Percentiles rank a stretch among this genome's conserved stretches.
Evolutionary conservation across 257 asterid species (phyloP).

Genomic region (Solanum paucissectum): DNA sequence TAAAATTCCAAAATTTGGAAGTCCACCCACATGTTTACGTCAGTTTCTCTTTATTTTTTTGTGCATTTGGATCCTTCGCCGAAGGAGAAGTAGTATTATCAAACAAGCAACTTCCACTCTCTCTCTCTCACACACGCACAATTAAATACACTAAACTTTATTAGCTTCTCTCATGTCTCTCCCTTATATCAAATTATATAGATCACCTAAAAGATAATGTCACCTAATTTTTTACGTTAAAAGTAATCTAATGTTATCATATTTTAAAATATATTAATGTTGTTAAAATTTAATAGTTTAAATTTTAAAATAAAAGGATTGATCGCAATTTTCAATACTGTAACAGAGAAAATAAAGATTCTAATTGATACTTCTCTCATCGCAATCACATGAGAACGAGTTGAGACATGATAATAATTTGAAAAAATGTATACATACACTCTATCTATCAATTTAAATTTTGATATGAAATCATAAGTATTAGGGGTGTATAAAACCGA

Average conservation of each 20-base stretch:
- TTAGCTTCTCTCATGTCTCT: neutral
- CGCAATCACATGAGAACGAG: neutral
- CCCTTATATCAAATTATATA: neutral
- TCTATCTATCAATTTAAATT: neutral
- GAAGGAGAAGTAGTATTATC: neutral
- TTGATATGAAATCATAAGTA: neutral
- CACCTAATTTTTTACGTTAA: neutral
- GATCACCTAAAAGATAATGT: too few relatives aligned
- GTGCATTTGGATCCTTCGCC: slow-evolving; percentile 1
- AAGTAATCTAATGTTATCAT: neutral
- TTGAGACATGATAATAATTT: neutral
- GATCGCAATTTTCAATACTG: neutral
- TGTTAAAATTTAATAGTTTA: too few relatives aligned
- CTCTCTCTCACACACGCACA: neutral
- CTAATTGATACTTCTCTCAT: neutral
- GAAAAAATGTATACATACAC: neutral
- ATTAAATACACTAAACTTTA: neutral
- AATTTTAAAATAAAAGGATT: neutral
- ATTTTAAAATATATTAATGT: too few relatives aligned
- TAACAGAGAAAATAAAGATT: neutral
- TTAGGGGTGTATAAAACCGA: too few relatives aligned
- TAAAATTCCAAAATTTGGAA: neutral
- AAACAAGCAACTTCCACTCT: neutral
- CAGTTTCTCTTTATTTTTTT: neutral
- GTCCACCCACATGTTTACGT: neutral